Evolutionary conservation across 108 stramenopile species (phyloP), one percentile per base, ranked within the genome.

Genomic region (Skeletonema costatum): DNA sequence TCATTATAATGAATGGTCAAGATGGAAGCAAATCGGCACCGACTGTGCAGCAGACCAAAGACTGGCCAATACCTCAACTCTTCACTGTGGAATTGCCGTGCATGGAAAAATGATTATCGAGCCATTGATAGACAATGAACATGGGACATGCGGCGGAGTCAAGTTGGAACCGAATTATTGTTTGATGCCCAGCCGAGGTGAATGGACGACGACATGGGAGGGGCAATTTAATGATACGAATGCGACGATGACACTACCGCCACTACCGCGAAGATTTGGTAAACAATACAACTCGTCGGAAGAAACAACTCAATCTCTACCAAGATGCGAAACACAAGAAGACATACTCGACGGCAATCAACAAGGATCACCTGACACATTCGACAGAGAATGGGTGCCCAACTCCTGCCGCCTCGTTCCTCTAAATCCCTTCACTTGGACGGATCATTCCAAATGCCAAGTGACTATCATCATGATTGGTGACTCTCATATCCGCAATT

Each of bases 391-490:
- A 30, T 80, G 62, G 71, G 48, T 71, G 9, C 79, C 72, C 3
- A 44, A 41, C 11, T 39, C 71, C 5, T 81, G 80, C 63, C 60
- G 64, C 14, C 19, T 67, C 29, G 44, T 75, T 21, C 80, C 80
- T 11, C 46, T 81, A 12, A 58, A 67, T 32, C 80, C 80, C 9
- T 81, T 74, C 21, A 38, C 60, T 10, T 81, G 80, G 80, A 66
- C 65, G 3, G 56, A 60, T 31, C 17, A 75, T 32, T 31, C 73
- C 8, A 21, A 68, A 48, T 75, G 80, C 38, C 74, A 75, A 38
- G 64, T 53, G 14, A 81, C 80, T 1, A 75, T 81, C n/a, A 32
- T 51, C 2, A 75, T 81, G 80, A 73, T 73, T 35, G 80, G 80
- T 0, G 80, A 81, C 51, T 69, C 68, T 32, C 80, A 74, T 56